phyloP scores from a whole-genome alignment of 202 grass and related monocot genomes.

The Alloteropsis angusta region DNA sequence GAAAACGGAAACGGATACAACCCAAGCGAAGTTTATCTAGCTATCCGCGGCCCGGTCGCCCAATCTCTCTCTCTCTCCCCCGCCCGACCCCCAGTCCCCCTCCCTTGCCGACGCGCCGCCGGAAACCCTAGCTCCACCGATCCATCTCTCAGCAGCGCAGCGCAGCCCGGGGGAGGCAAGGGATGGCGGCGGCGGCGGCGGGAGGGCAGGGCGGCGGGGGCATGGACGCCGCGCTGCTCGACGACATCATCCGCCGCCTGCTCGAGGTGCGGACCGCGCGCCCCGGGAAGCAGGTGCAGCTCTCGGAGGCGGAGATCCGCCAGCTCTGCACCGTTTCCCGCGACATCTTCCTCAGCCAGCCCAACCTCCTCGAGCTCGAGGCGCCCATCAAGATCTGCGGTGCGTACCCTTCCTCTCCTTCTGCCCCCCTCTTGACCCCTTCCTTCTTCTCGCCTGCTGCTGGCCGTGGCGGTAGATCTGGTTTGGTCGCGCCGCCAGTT shows the following conservation, averaged over 20 bases:
- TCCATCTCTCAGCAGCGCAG: conserved; percentile 7
- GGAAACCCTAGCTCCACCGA: conserved; percentile 37
- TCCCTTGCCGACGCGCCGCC: conserved; percentile 19
- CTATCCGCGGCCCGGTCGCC: conserved; percentile 26
- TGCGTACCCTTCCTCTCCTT: conserved; percentile 1
- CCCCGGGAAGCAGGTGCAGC: conserved; percentile 76
- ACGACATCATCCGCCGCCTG: conserved; percentile 70
- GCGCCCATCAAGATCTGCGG: conserved; percentile 96
- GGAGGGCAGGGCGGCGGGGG: conserved; percentile 33
- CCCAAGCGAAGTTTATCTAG: conserved; percentile 36
- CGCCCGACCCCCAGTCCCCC: not conserved
- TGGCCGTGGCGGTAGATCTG: conserved; percentile 22
- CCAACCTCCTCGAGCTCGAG: conserved; percentile 88
- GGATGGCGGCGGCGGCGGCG: conserved; percentile 43
- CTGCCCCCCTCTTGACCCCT: not conserved
- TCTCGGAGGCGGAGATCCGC: conserved; percentile 80
- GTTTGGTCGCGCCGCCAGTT: not conserved
- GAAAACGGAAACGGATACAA: not conserved
- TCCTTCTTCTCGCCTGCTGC: not conserved
- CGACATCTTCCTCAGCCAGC: conserved; percentile 81
- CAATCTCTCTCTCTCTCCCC: not conserved
- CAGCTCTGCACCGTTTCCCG: conserved; percentile 73
- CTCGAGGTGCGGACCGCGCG: conserved; percentile 72
- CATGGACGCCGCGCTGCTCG: conserved; percentile 65
- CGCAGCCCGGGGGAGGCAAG: conserved; percentile 10